Percentiles rank a stretch among this genome's conserved stretches.
Conservation (phyloP, 768 basidiomycete genomes). For the Mycena sanguinolenta region DNA sequence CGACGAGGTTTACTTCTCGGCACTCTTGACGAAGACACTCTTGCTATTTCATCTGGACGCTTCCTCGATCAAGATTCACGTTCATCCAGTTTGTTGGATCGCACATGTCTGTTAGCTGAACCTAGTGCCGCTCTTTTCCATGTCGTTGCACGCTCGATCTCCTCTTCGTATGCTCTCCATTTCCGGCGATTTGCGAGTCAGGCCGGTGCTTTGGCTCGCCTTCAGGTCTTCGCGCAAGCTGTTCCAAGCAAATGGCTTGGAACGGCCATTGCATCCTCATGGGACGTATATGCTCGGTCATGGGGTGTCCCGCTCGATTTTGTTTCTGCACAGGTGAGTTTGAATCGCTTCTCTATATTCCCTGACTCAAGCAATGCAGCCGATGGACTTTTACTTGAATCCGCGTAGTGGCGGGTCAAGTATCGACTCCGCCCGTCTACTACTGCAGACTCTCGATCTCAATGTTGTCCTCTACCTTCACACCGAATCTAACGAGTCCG, state of each 20-base stretch:
- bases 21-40: neutral
- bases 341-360: slow-evolving; percentile 35
- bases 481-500: slow-evolving; percentile 39
- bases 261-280: slow-evolving; percentile 14
- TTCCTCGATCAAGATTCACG: slow-evolving; percentile 64
- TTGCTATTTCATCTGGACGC: slow-evolving; percentile 52
- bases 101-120: slow-evolving; percentile 50
- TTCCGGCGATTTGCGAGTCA: slow-evolving; percentile 45
- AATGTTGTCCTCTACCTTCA: slow-evolving; percentile 56
- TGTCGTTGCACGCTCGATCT: slow-evolving; percentile 53
- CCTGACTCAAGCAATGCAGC: slow-evolving; percentile 52
- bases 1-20: slow-evolving; percentile 26
- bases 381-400: slow-evolving; percentile 64
- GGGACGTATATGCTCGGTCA: slow-evolving; percentile 39
- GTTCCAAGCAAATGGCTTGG: slow-evolving; percentile 28
- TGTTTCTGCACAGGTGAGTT: slow-evolving; percentile 60
- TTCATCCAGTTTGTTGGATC: slow-evolving; percentile 58
- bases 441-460: slow-evolving; percentile 59
- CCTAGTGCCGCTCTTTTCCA: slow-evolving; percentile 46
- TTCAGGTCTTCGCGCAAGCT: slow-evolving; percentile 33
- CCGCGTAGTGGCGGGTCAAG: slow-evolving; percentile 44
- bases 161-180: slow-evolving; percentile 47
- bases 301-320: slow-evolving; percentile 53
- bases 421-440: slow-evolving; percentile 45
- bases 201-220: slow-evolving; percentile 13